Evolutionary conservation across 129 eudicot species (phyloP).

Genomic region (Ambrosia artemisiifolia): DNA sequence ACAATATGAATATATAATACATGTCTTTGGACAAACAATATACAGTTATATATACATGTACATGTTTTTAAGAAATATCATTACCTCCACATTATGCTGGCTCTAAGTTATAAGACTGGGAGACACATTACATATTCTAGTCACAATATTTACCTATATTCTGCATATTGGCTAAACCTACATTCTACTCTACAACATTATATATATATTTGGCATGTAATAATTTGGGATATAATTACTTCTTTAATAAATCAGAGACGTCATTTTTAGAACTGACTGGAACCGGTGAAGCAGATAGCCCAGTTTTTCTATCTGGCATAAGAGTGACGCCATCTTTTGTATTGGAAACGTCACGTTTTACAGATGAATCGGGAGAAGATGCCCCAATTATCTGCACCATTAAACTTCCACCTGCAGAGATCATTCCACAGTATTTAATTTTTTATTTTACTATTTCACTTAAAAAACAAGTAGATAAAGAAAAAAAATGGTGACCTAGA

Average conservation of each 20-base stretch:
- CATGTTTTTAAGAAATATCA: not conserved
- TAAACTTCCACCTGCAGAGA: slow-evolving; percentile 70
- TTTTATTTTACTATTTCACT: not conserved
- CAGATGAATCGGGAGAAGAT: slow-evolving; percentile 24
- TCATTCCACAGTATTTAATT: not conserved
- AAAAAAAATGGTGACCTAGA: slow-evolving; percentile 36
- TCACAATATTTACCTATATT: not conserved
- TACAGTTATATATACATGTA: not conserved
- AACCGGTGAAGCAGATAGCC: slow-evolving; percentile 51
- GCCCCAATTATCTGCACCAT: slow-evolving; percentile 80
- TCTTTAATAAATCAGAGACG: slow-evolving; percentile 34
- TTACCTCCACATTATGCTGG: not conserved
- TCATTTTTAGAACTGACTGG: slow-evolving; percentile 47
- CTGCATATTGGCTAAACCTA: not conserved
- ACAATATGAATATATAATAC: too few relatives aligned
- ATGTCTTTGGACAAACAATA: not conserved
- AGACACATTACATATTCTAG: not conserved
- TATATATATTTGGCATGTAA: not conserved
- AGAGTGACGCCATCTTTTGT: slow-evolving; percentile 24
- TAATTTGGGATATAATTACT: slow-evolving; percentile 20
- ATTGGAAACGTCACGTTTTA: not conserved
- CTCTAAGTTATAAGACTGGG: slow-evolving; percentile 1
- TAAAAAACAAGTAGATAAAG: not conserved
- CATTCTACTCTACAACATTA: not conserved
- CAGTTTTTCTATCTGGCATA: slow-evolving; percentile 35